Evolutionary conservation across 1,284 basidiomycete species (phyloP).

Genomic region (Rhizoctonia solani): DNA sequence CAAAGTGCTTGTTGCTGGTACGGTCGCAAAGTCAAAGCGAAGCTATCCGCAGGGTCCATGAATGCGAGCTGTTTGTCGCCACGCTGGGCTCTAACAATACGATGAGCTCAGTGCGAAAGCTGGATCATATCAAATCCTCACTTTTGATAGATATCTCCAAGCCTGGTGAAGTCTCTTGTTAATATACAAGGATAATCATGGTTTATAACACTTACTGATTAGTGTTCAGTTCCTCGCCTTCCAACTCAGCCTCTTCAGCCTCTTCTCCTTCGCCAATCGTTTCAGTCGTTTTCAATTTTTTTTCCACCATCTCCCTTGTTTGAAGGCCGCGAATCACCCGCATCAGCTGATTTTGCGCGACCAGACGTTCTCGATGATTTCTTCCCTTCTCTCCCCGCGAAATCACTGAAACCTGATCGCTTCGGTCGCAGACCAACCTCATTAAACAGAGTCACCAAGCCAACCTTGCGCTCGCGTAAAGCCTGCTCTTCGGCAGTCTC

Average conservation of each 20-base stretch:
- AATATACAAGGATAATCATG: constrained; percentile 40
- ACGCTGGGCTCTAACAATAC: constrained; percentile 71
- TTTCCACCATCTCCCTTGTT: constrained; percentile 48
- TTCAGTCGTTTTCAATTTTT: constrained; percentile 60
- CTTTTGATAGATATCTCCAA: constrained; percentile 83
- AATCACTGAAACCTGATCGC: constrained; percentile 38
- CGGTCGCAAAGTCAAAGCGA: constrained; percentile 76
- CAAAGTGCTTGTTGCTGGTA: constrained; percentile 95
- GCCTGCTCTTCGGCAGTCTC: constrained; percentile 75
- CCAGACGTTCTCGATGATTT: constrained; percentile 45
- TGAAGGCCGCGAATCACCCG: constrained; percentile 38
- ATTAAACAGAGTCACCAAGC: constrained; percentile 67
- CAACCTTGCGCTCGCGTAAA: constrained; percentile 76
- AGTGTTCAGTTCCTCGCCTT: constrained; percentile 76
- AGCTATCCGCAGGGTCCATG: constrained; percentile 82
- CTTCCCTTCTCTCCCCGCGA: constrained; percentile 40
- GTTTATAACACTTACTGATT: constrained; percentile 53
- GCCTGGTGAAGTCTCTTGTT: constrained; percentile 27
- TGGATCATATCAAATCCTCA: constrained; percentile 45
- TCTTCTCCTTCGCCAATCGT: constrained; percentile 60
- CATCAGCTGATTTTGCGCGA: constrained; percentile 36
- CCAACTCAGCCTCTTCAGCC: constrained; percentile 51
- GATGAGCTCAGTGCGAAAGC: constrained; percentile 31
- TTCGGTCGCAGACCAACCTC: constrained; percentile 62
- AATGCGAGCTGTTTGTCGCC: constrained; percentile 77